Evolutionary conservation across 2,329 filamentous ascomycete genomes (phyloP), one percentile per base, ranked within the genome.

Genomic region (Truncatella angustata): DNA sequence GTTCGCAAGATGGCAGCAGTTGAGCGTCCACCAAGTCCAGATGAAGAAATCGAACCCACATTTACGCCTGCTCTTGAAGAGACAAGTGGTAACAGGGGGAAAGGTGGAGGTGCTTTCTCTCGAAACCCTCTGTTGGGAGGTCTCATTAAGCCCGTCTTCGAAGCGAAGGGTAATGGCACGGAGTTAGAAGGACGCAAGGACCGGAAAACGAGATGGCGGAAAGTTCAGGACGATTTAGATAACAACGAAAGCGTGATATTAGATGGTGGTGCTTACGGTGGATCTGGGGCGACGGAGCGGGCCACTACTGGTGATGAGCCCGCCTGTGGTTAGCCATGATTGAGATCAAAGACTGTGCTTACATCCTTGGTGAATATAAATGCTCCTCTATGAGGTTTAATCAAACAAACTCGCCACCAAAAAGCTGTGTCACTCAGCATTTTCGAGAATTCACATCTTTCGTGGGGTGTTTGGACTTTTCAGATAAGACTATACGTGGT

Each of bases 1-100:
- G 85, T 94, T 4, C 83, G 81, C 54, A 82, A 82, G 60, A 90
- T 90, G 80, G 82, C 80, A 14, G 79, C 85, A 4, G 68, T 81
- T 18, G 85, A 87, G 56, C 73, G 79, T 43, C 82, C 80, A 4
- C 72, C 71, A 3, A 81, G 76, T 5, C 84, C 84, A 1, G 74
- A 75, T 6, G 73, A 74, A 4, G 71, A 74, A 0, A 69, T 71
- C 12, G 60, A 34, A 56, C 40, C 32, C 23, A 44, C 52, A 34
- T 18, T 36, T 2, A 51, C 42, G 14, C 48, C 57, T 0, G 55
- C 54, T 6, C 49, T 70, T 49, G 66, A 58, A 45, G 71, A 71
- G 59, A 70, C 65, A 4, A 65, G 63, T 10, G 65, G 64, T 2
- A 73, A 73, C 50, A 66, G 63, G 43, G 62, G 57, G 4, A 21